Percentiles rank a stretch among this genome's conserved stretches.
phyloP scores from a whole-genome alignment of 2,329 filamentous ascomycete species.

The Calonectria hongkongensis region DNA sequence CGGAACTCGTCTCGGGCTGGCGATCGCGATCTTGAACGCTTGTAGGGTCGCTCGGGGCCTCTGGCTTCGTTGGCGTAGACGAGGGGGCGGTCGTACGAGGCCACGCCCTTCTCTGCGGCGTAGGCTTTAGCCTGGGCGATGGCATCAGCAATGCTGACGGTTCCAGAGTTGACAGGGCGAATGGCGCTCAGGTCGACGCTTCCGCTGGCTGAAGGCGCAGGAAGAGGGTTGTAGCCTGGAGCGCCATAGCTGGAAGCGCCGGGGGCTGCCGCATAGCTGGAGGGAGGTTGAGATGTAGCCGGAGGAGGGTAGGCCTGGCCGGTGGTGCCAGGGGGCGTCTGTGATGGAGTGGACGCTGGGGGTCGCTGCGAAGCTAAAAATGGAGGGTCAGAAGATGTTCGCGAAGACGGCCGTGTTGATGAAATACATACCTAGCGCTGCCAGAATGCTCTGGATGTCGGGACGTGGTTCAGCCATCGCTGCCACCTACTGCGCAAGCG shows the following conservation, averaged over 20 bases:
- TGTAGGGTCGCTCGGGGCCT: slow-evolving; percentile 69
- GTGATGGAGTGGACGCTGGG: slow-evolving; percentile 64
- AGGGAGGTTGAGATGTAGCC: slow-evolving; percentile 58
- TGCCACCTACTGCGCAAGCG: slow-evolving; percentile 40
- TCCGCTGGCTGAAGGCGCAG: slow-evolving; percentile 83
- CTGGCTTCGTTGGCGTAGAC: slow-evolving; percentile 64
- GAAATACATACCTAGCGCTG: slow-evolving; percentile 66
- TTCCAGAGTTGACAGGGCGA: slow-evolving; percentile 86
- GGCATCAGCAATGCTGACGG: slow-evolving; percentile 88
- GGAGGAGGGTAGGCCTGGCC: slow-evolving; percentile 63
- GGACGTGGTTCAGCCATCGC: slow-evolving; percentile 54
- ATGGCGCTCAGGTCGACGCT: slow-evolving; percentile 88
- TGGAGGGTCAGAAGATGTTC: slow-evolving; percentile 47
- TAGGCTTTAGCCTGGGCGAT: slow-evolving; percentile 90
- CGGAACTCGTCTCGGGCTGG: slow-evolving; percentile 82
- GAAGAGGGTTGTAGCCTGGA: slow-evolving; percentile 68
- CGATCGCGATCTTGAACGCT: slow-evolving; percentile 83
- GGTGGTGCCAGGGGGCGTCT: slow-evolving; percentile 63
- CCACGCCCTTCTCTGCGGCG: slow-evolving; percentile 85
- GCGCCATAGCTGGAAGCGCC: slow-evolving; percentile 55
- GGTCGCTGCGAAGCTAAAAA: slow-evolving; percentile 66
- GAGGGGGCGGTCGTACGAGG: slow-evolving; percentile 75
- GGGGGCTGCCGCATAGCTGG: slow-evolving; percentile 62
- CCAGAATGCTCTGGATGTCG: slow-evolving; percentile 66
- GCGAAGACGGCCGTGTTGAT: slow-evolving; percentile 32